Base-by-base conservation (phyloP, 1,139 yeast species). In the Blastobotrys indianensis region DNA sequence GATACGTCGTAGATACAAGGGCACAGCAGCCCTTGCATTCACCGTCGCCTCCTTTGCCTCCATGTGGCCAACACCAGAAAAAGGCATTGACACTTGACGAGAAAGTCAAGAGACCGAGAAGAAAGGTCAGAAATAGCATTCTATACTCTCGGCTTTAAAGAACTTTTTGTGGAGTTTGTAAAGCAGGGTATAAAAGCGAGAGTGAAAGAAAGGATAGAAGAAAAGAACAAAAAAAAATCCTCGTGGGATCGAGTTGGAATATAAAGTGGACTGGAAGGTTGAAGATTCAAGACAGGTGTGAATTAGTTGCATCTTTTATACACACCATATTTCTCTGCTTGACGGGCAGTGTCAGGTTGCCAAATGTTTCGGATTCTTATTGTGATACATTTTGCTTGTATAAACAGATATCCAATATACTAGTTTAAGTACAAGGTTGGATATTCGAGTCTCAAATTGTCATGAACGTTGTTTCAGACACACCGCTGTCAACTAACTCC, bases 21-120 rank as follows among this genome's bases (percentile, higher is more conserved):
- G 58, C 57, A 36, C 63, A 58, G 51, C 63, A 59, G 6, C 61
- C 63, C 6, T 37, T 13, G 39, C 61, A 57, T 30, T 46, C 35
- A 10, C 54, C 60, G 13, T 45, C 45, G 15, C 55, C 56, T 2
- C 57, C 59, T n/a, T 37, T 38, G 23, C 32, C 47, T 12, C 56
- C 58, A 9, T 45, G 25, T n/a, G 52, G 54, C 47, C 51, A 48
- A 46, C 51, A 56, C 54, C 56, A 54, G 45, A 50, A 55, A 15
- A 50, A 48, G 32, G 60, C 58, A 25, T 53, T 44, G 38, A 35
- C 44, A 29, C 20, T 11, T 13, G 44, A 10, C 25, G 40, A 12
- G 15, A 35, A 36, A 23, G 44, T 28, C 44, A 36, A 35, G 17
- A 41, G 16, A 11, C 44, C 44, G 67, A 64, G 25, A 58, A 66